These are phyloP conservation scores for Maudiozyma saulgeensis DNA, from an alignment of 805 yeast species.

Conservation along the genomic window DNA sequence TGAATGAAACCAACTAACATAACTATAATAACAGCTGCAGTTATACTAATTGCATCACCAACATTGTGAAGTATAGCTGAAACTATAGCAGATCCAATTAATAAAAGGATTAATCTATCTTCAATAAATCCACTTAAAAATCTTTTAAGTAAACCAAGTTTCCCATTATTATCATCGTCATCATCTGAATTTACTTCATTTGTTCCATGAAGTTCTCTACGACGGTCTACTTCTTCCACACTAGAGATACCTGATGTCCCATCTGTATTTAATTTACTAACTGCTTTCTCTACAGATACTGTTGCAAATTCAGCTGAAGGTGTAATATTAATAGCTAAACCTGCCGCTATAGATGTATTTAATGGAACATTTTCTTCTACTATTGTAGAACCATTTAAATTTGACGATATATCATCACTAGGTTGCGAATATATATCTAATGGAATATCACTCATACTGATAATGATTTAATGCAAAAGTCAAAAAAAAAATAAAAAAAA, in stretches of 20 bases:
- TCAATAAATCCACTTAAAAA: conserved; percentile 75
- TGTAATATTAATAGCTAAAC: conserved; percentile 28
- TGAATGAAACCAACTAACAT: conserved; percentile 96
- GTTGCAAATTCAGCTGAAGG: conserved; percentile 61
- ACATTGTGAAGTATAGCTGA: conserved; percentile 90
- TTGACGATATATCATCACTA: too few species aligned
- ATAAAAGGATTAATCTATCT: conserved; percentile 80
- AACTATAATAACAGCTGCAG: conserved; percentile 85
- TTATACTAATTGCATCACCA: conserved; percentile 91
- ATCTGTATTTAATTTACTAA: conserved; percentile 54
- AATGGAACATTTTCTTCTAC: too few species aligned
- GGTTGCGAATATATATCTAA: not conserved
- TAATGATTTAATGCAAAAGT: not conserved
- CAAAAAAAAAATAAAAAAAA: not conserved
- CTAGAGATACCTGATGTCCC: conserved; percentile 50
- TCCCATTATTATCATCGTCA: conserved; percentile 41
- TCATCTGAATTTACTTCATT: conserved; percentile 75
- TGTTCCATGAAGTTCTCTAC: conserved; percentile 68
- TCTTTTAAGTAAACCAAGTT: conserved; percentile 40
- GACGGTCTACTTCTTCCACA: conserved; percentile 57
- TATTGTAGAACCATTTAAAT: too few species aligned
- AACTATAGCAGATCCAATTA: conserved; percentile 82
- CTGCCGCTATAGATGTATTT: conserved; percentile 4
- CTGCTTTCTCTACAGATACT: conserved; percentile 56
- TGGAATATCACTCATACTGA: not conserved